Evolutionary conservation across 371 early-diverging fungal genomes (phyloP).

Genomic region (Mortierella sp.): DNA sequence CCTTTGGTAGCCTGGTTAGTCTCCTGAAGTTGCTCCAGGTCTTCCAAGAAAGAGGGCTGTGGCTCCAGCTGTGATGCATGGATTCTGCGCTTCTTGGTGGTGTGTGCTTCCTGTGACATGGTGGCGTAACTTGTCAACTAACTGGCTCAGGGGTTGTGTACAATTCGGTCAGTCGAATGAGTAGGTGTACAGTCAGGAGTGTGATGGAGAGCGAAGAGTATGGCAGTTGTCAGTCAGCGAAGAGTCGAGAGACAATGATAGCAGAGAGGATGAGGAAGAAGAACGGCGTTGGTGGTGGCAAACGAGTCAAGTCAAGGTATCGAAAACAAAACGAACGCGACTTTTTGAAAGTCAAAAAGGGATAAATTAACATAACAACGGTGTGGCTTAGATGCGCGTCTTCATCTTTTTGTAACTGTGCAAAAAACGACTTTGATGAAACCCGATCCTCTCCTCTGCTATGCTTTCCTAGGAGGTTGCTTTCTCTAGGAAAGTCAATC

Average conservation of each 20-base stretch:
- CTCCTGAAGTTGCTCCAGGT: slow-evolving; percentile 48
- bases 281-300: not conserved
- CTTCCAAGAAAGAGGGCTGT: slow-evolving; percentile 47
- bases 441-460: not conserved
- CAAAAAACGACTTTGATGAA: not conserved
- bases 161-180: not conserved
- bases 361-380: not conserved
- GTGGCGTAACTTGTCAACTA: slow-evolving; percentile 47
- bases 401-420: not conserved
- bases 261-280: not conserved
- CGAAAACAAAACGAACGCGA: not conserved
- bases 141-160: not conserved
- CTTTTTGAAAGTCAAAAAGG: slow-evolving; percentile 2
- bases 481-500: not conserved
- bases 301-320: not conserved
- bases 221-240: not conserved
- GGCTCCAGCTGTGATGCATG: slow-evolving; percentile 27
- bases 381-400: not conserved
- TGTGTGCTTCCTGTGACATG: slow-evolving; percentile 50
- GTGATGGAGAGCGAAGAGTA: not conserved
- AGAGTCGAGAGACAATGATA: not conserved
- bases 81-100: slow-evolving; percentile 49
- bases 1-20: slow-evolving; percentile 41
- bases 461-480: not conserved
- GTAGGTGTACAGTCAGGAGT: not conserved